Evolutionary conservation across 768 basidiomycete species (phyloP), one percentile per base, ranked within the genome.

Genomic region (Kwoniella dejecticola): DNA sequence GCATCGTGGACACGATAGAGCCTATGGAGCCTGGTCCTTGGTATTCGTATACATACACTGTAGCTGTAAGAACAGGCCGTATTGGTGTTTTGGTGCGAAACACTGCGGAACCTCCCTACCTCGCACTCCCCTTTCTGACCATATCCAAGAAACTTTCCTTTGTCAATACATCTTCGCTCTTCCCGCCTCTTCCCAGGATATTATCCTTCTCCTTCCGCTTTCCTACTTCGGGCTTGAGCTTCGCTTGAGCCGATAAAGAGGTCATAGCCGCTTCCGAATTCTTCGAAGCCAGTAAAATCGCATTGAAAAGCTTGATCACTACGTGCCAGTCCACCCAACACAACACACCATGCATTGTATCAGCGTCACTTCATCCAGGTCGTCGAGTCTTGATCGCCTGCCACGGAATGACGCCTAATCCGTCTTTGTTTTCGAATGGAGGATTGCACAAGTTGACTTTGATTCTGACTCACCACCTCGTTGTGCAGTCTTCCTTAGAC

Each of bases 261-360:
- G 64, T 49, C 17, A 54, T 62, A n/a, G 62, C 67, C 12, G 66
- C 64, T 57, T 75, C 77, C 29, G 71, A 57, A 30, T 67, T 67
- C 24, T 68, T 66, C 7, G 79, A 74, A 2, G 76, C 74, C 23
- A 69, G 68, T 15, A 79, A 64, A 56, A 80, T 80, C 19, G 79
- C 78, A 67, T 80, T 80, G 72, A 80, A 80, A 21, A 80, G 73
- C 26, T 78, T 78, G 74, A 80, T 76, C 21, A 80, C 79, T 79
- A 61, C 7, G 27, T 24, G 19, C 8, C 23, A 27, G n/a, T n/a
- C n/a, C n/a, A n/a, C n/a, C n/a, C n/a, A n/a, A n/a, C n/a, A n/a
- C n/a, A n/a, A n/a, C n/a, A n/a, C n/a, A n/a, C n/a, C n/a, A n/a
- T n/a, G n/a, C n/a, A n/a, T n/a, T n/a, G n/a, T n/a, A n/a, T n/a